Conservation (phyloP, 1,284 basidiomycete species). For the Laetiporus sulphureus region DNA sequence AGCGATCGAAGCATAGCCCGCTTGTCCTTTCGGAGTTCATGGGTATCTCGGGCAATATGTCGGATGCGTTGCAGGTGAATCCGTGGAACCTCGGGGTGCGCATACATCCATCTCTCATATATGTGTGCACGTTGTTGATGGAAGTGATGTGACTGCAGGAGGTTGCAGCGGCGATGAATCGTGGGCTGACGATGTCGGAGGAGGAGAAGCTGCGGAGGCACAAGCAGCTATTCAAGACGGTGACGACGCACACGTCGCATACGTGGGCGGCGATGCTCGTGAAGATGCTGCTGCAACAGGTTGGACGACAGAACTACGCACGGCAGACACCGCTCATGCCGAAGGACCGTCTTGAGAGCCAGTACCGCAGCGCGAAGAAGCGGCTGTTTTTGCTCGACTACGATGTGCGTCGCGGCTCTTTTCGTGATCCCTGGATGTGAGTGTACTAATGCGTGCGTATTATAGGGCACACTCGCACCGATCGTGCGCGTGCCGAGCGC, state of each 20-base stretch:
- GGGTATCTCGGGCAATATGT: slow-evolving; percentile 89
- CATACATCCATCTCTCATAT: slow-evolving; percentile 9
- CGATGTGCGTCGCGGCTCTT: slow-evolving; percentile 51
- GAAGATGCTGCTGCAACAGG: slow-evolving; percentile 82
- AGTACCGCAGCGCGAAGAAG: slow-evolving; percentile 73
- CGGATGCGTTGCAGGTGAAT: slow-evolving; percentile 76
- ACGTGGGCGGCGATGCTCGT: slow-evolving; percentile 93
- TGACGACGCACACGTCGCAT: slow-evolving; percentile 91
- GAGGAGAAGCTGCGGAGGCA: slow-evolving; percentile 80
- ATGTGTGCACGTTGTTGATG: slow-evolving; percentile 7
- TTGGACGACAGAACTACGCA: slow-evolving; percentile 78
- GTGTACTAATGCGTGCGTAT: background rate
- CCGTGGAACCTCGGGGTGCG: slow-evolving; percentile 85
- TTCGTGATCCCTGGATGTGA: slow-evolving; percentile 5
- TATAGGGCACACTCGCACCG: slow-evolving; percentile 88
- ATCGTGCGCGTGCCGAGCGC: slow-evolving; percentile 93
- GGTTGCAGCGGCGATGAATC: slow-evolving; percentile 92
- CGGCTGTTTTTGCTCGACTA: slow-evolving; percentile 95
- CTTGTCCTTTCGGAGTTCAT: slow-evolving; percentile 96
- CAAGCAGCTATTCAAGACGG: slow-evolving; percentile 71
- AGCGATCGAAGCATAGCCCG: slow-evolving; percentile 75
- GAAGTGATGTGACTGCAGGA: slow-evolving; percentile 43
- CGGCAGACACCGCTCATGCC: slow-evolving; percentile 86
- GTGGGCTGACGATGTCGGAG: slow-evolving; percentile 77
- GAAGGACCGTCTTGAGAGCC: slow-evolving; percentile 49